These are phyloP conservation scores for Paraurostyla sp. DNA, from an alignment of 73 alveolate species.

Conservation along the genomic window DNA sequence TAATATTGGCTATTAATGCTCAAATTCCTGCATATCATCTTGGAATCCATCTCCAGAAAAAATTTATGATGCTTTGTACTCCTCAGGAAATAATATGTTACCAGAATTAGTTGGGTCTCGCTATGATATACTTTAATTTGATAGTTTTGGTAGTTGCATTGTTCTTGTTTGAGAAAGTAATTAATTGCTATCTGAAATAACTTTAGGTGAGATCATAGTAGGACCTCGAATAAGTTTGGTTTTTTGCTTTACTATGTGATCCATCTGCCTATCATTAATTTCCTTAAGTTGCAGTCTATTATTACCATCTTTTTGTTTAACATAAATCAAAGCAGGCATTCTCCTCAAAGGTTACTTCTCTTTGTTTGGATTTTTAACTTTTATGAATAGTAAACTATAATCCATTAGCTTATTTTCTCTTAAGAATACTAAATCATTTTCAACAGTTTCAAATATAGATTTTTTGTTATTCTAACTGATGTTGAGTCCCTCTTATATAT, in stretches of 20 bases:
- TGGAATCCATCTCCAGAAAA: no score
- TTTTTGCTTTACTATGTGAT: neutral
- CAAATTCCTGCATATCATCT: no score
- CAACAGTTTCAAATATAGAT: neutral
- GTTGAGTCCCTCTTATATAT: neutral
- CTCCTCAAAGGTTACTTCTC: neutral
- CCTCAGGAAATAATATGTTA: no score
- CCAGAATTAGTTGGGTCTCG: no score
- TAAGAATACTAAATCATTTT: constrained; percentile 29
- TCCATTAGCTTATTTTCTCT: constrained; percentile 48
- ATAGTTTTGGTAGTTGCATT: no score
- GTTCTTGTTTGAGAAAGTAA: no score
- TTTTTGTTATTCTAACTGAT: neutral
- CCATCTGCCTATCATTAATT: neutral
- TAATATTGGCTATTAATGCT: no score
- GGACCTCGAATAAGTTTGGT: neutral
- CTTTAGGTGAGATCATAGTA: no score
- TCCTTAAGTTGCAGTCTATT: neutral
- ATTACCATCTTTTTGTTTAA: constrained; percentile 28
- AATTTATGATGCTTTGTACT: no score
- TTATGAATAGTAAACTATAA: constrained; percentile 50
- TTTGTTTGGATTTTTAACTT: neutral
- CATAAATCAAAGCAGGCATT: constrained; percentile 42
- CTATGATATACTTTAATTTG: no score
- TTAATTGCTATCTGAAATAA: no score